Conservation (phyloP, 768 basidiomycete species). For the Podaxis sp. region DNA sequence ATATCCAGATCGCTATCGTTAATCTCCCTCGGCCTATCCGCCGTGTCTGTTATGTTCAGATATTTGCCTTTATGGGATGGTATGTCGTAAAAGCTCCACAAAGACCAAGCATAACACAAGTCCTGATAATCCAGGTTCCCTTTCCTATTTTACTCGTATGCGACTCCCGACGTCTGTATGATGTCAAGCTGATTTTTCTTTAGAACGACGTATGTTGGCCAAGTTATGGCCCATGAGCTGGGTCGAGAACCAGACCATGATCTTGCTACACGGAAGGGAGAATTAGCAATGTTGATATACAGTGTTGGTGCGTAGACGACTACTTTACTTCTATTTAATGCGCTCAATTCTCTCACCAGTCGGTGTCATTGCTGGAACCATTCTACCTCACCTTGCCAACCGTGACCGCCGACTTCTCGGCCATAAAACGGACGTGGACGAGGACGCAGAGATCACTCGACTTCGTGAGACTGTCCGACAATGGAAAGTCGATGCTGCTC, state of each 20-base stretch:
- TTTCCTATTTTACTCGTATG: slow-evolving; percentile 88
- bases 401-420: slow-evolving; percentile 79
- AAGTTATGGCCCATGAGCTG: slow-evolving; percentile 84
- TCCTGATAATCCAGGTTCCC: slow-evolving; percentile 63
- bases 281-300: slow-evolving; percentile 86
- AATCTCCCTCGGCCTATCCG: slow-evolving; percentile 81
- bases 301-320: slow-evolving; percentile 62
- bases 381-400: slow-evolving; percentile 77
- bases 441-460: slow-evolving; percentile 68
- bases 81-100: slow-evolving; percentile 26
- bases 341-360: slow-evolving; percentile 41
- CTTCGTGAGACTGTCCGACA: slow-evolving; percentile 66
- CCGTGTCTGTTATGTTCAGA: slow-evolving; percentile 87
- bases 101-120: neutral
- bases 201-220: slow-evolving; percentile 91
- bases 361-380: slow-evolving; percentile 75
- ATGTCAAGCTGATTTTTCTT: neutral
- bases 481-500: slow-evolving; percentile 84
- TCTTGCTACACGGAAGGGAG: slow-evolving; percentile 78
- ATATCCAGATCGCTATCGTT: slow-evolving; percentile 68
- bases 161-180: neutral
- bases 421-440: slow-evolving; percentile 65
- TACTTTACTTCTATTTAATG: neutral
- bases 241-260: slow-evolving; percentile 75
- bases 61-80: slow-evolving; percentile 98